Percentiles rank a stretch among this genome's conserved stretches.
Evolutionary conservation across 1,284 basidiomycete genomes (phyloP).

Genomic region (Tetrapyrgos nigripes): DNA sequence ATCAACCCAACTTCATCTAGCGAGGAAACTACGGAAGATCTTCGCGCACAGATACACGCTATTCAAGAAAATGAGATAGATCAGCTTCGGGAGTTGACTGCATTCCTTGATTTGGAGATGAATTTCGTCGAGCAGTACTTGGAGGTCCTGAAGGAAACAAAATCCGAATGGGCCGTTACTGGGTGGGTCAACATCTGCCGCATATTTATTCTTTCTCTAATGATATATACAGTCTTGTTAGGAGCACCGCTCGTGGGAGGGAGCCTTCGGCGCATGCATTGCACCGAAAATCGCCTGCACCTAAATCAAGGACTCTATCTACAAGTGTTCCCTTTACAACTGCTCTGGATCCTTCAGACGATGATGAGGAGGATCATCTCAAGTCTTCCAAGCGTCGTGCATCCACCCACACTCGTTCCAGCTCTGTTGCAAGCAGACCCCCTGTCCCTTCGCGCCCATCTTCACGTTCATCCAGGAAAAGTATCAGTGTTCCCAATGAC

Average conservation of each 20-base stretch:
- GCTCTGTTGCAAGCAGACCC: slow-evolving; percentile 35
- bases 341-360: slow-evolving; percentile 41
- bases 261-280: slow-evolving; percentile 17
- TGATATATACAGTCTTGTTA: slow-evolving; percentile 14
- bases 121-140: slow-evolving; percentile 77
- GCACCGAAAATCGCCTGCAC: slow-evolving; percentile 11
- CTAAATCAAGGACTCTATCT: slow-evolving; percentile 9
- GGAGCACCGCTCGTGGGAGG: background rate
- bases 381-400: slow-evolving; percentile 35
- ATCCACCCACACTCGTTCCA: slow-evolving; percentile 46
- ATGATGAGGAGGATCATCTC: slow-evolving; percentile 33
- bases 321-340: slow-evolving; percentile 19
- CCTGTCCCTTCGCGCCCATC: slow-evolving; percentile 51
- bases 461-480: slow-evolving; percentile 65
- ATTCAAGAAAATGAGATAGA: slow-evolving; percentile 81
- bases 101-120: slow-evolving; percentile 74
- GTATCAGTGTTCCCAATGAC: slow-evolving; percentile 45
- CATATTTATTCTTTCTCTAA: slow-evolving; percentile 24
- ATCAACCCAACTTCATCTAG: slow-evolving; percentile 47
- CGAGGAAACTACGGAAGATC: slow-evolving; percentile 83
- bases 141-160: slow-evolving; percentile 72
- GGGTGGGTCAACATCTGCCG: slow-evolving; percentile 52
- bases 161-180: slow-evolving; percentile 56
- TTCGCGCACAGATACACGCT: slow-evolving; percentile 73
- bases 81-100: slow-evolving; percentile 71